These are phyloP conservation scores for Aspergillus felis DNA, from an alignment of 2,329 filamentous ascomycete genomes.

Conservation along the genomic window DNA sequence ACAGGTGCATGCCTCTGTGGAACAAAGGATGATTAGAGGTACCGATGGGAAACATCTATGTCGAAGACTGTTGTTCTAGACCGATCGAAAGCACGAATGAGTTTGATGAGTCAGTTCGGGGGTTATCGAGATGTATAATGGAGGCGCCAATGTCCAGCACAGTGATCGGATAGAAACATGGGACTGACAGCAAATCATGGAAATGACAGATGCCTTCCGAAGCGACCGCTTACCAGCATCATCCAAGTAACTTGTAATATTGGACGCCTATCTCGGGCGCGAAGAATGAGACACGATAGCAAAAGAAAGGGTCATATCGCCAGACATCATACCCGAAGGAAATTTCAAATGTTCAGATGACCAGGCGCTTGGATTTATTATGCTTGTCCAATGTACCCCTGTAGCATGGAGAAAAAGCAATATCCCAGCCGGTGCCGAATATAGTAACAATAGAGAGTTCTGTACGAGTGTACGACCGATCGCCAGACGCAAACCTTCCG, in stretches of 20 bases:
- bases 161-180: neutral
- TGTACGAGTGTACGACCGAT: neutral
- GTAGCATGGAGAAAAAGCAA: neutral
- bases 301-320: neutral
- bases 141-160: neutral
- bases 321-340: neutral
- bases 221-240: neutral
- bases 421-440: neutral
- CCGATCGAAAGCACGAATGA: neutral
- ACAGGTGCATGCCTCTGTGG: neutral
- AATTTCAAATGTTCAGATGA: neutral
- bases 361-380: neutral
- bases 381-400: neutral
- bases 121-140: neutral
- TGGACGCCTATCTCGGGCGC: neutral
- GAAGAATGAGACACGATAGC: neutral
- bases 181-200: neutral
- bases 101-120: neutral
- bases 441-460: neutral
- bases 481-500: neutral
- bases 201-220: neutral
- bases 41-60: neutral
- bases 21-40: neutral
- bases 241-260: neutral
- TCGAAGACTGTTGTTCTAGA: neutral